These are phyloP conservation scores for Pichia sp. DNA, from an alignment of 1,139 yeast species.

Conservation along the genomic window DNA sequence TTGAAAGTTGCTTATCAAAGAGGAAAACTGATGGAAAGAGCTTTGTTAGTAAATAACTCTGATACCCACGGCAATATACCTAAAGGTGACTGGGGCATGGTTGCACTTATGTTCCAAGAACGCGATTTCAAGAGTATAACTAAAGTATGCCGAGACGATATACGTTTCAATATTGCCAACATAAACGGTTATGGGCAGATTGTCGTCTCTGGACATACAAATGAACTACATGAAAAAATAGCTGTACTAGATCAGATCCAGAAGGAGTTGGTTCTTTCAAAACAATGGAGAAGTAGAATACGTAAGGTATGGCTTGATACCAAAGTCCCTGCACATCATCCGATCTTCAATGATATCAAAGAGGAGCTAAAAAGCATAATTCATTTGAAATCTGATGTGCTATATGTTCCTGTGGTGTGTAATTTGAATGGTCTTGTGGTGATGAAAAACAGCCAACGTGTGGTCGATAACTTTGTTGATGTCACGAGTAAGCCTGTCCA, in stretches of 20 bases:
- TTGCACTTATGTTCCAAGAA: slow-evolving; percentile 29
- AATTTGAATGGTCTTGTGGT: slow-evolving; percentile 28
- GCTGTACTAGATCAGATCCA: slow-evolving; percentile 16
- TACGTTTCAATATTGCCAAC: slow-evolving; percentile 29
- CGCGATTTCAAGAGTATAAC: slow-evolving; percentile 23
- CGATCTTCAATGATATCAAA: slow-evolving; percentile 27
- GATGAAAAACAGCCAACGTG: slow-evolving; percentile 16
- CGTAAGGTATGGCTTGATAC: slow-evolving; percentile 28
- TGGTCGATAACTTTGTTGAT: slow-evolving; percentile 27
- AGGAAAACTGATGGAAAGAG: slow-evolving; percentile 33
- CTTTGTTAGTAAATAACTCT: background rate
- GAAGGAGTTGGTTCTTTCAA: slow-evolving; percentile 14
- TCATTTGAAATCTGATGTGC: slow-evolving; percentile 3
- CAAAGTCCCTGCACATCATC: slow-evolving; percentile 32
- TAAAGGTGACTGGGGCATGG: slow-evolving; percentile 29
- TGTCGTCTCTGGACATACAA: slow-evolving; percentile 31
- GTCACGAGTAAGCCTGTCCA: slow-evolving; percentile 32
- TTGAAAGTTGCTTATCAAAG: slow-evolving; percentile 28
- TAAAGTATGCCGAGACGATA: slow-evolving; percentile 15
- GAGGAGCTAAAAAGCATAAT: slow-evolving; percentile 20
- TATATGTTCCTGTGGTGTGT: slow-evolving; percentile 28
- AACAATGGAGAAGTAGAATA: slow-evolving; percentile 26
- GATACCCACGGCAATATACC: background rate
- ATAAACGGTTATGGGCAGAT: slow-evolving; percentile 34
- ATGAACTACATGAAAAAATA: slow-evolving; percentile 18